phyloP scores from a whole-genome alignment of 495 filamentous ascomycete genomes.

The Neurospora terricola region DNA sequence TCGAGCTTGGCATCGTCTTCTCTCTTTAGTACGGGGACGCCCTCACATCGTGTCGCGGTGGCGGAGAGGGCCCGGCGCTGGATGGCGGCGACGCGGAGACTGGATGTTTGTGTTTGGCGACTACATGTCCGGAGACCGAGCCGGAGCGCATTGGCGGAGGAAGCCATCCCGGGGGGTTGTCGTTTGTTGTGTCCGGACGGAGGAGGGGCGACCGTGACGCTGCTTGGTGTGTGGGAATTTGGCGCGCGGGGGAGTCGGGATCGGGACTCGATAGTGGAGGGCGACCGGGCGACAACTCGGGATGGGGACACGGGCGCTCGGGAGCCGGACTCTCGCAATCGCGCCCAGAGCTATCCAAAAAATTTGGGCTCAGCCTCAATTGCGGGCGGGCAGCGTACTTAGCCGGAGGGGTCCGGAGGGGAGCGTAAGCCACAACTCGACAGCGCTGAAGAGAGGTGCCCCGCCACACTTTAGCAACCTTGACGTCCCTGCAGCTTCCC shows the following conservation, averaged over 20 bases:
- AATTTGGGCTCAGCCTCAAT: not conserved
- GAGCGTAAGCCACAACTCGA: not conserved
- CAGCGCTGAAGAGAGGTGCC: not conserved
- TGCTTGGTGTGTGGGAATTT: not conserved
- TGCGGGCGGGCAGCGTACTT: not conserved
- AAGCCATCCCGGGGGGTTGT: conserved; percentile 32
- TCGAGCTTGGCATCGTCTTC: conserved; percentile 3
- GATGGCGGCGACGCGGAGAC: conserved; percentile 4
- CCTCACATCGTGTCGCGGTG: conserved; percentile 22
- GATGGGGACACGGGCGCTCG: not conserved
- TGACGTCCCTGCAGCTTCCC: not conserved
- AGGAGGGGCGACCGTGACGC: not conserved
- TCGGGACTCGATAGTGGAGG: not conserved
- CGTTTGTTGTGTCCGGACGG: conserved; percentile 2
- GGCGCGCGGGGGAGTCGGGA: not conserved
- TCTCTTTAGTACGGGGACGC: conserved; percentile 10
- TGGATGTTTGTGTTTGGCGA: conserved; percentile 11
- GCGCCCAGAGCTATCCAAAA: not conserved
- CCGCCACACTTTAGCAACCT: not conserved
- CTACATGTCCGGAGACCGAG: conserved; percentile 33
- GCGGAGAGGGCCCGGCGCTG: conserved; percentile 14
- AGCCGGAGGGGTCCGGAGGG: not conserved
- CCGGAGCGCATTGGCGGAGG: conserved; percentile 38
- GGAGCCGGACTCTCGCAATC: not conserved
- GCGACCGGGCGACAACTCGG: not conserved